Evolutionary conservation across 371 early-diverging fungal genomes (phyloP).

Genomic region (Syncephalastrum contaminatum): DNA sequence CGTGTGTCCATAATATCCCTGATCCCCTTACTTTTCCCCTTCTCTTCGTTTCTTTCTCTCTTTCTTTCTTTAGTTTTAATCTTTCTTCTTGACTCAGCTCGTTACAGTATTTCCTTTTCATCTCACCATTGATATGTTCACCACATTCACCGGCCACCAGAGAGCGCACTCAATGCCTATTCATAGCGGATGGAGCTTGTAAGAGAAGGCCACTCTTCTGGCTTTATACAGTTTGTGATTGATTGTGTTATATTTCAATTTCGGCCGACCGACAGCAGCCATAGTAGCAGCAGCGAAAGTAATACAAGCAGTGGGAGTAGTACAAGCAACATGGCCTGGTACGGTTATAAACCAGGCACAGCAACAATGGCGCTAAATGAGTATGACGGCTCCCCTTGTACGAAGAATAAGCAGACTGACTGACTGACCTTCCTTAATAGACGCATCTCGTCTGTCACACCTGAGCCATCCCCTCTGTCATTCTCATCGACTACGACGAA

Average conservation of each 20-base stretch:
- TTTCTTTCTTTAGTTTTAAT: background rate
- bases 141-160: conserved; percentile 4
- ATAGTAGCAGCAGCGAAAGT: background rate
- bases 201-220: no score
- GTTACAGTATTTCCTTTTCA: background rate
- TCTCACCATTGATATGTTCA: background rate
- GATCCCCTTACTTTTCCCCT: background rate
- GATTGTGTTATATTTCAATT: background rate
- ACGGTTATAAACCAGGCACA: background rate
- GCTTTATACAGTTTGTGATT: background rate
- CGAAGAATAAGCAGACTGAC: no score
- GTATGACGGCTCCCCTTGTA: no score
- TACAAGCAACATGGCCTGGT: background rate
- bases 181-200: background rate
- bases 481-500: background rate
- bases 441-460: background rate
- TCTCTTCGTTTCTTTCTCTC: background rate
- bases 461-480: conserved; percentile 2
- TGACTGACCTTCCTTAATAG: no score
- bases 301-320: conserved; percentile 1
- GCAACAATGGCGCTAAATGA: background rate
- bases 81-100: background rate
- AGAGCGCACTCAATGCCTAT: conserved; percentile 17
- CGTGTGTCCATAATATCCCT: conserved; percentile 2
- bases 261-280: no score